phyloP scores from a whole-genome alignment of 2,329 filamentous ascomycete species.

The Pseudocercospora macadamiae region DNA sequence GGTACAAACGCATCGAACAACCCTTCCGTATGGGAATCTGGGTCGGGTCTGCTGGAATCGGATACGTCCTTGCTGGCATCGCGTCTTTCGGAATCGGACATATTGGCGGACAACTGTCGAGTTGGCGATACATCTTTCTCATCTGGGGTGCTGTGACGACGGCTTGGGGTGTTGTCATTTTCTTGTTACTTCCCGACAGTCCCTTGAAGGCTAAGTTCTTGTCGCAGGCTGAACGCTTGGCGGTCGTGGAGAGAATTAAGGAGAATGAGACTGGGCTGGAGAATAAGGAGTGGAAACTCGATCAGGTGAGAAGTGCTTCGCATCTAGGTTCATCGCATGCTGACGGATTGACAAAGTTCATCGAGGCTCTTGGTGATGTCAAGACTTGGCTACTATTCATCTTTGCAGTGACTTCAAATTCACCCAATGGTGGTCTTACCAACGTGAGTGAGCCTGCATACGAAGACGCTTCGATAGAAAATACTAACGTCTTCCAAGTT shows the following conservation, averaged over 20 bases:
- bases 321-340: too few species aligned
- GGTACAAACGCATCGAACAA: constrained; percentile 59
- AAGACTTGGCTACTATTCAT: constrained; percentile 55
- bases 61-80: constrained; percentile 50
- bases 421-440: constrained; percentile 22
- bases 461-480: neutral
- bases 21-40: constrained; percentile 62
- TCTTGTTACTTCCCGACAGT: constrained; percentile 39
- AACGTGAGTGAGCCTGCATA: constrained; percentile 10
- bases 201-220: constrained; percentile 59
- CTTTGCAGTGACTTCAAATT: constrained; percentile 16
- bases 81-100: constrained; percentile 63
- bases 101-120: constrained; percentile 58
- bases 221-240: constrained; percentile 52
- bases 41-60: constrained; percentile 64
- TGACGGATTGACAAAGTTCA: too few species aligned
- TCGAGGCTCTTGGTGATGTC: constrained; percentile 57
- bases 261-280: constrained; percentile 60
- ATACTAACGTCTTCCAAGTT: constrained; percentile 23
- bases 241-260: constrained; percentile 58
- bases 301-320: too few species aligned
- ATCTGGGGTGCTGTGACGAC: constrained; percentile 36
- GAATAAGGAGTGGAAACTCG: constrained; percentile 53
- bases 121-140: constrained; percentile 66
- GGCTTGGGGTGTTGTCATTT: constrained; percentile 44